Evolutionary conservation across 73 alveolate species (phyloP), one percentile per base, ranked within the genome.

Genomic region (Paramecium sexaurelia): DNA sequence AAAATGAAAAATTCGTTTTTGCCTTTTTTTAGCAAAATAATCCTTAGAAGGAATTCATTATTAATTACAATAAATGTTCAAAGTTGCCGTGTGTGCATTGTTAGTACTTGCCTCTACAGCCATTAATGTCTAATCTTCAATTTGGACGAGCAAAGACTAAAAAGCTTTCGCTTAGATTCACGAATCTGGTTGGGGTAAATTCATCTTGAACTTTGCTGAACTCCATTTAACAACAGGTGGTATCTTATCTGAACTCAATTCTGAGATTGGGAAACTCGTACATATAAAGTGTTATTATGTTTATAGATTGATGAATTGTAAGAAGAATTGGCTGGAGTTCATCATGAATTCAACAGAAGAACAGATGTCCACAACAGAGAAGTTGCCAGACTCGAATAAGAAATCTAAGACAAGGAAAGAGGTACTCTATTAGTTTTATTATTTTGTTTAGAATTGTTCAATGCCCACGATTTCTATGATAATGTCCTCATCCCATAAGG

Each of bases 401-500:
- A 78, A 43, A 78, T 78, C 90, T 78, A 78, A 78, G 90, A 78
- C 15, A 41, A 41, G 8, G 90, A 78, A 45, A 78, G 90, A 78
- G 90, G 90, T 78, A 78, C 29, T 24, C 3, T 41, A 37, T 43
- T 8, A n/a, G 67, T 51, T 51, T 51, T 17, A 51, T 3, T 29
- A 40, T 41, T 20, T 41, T 15, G 5, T 3, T 41, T 26, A 78
- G 90, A 78, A 78, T 41, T 78, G 24, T 78, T 78, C 90, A 78
- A 78, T 78, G 90, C 90, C 71, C 68, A 78, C 90, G 90, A 78
- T 78, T 78, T 78, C 90, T 41, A 6, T 45, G 90, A 78, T 11
- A 78, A 78, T 24, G 90, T 78, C 41, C 71, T 78, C 75, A 41
- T 78, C 90, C 90, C 90, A 40, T 78, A 78, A 78, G 71, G 90